Evolutionary conservation across 1,139 yeast genomes (phyloP).

Genomic region (Arxiozyma slooffiae): DNA sequence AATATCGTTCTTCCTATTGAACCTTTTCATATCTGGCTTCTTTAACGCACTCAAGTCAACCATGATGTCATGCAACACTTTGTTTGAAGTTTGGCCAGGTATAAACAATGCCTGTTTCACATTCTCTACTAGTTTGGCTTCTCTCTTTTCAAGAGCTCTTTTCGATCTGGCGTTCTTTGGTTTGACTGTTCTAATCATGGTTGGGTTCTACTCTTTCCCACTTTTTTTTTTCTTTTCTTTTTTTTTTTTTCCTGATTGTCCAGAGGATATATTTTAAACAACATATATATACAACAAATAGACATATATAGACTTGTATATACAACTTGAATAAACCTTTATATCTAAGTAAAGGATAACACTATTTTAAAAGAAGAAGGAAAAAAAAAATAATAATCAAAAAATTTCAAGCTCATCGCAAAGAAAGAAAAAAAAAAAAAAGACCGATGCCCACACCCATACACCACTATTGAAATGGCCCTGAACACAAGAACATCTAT

Average conservation of each 20-base stretch:
- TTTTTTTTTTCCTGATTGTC: too few species aligned
- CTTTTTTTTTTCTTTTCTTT: neutral
- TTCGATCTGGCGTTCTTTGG: conserved; percentile 96
- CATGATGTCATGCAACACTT: conserved; percentile 78
- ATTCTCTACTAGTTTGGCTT: conserved; percentile 82
- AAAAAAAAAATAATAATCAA: too few species aligned
- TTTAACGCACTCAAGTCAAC: conserved; percentile 83
- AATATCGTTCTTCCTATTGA: conserved; percentile 77
- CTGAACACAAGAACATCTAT: too few species aligned
- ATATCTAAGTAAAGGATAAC: neutral
- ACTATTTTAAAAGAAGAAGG: neutral
- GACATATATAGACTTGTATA: too few species aligned
- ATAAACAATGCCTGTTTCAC: conserved; percentile 83
- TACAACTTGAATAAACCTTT: neutral
- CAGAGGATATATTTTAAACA: neutral
- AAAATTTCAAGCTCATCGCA: neutral
- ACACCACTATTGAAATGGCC: too few species aligned
- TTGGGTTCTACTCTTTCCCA: neutral
- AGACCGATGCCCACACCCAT: neutral
- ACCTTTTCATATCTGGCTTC: conserved; percentile 84
- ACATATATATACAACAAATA: too few species aligned
- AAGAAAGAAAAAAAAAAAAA: too few species aligned
- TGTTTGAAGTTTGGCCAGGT: conserved; percentile 78
- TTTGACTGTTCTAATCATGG: conserved; percentile 61
- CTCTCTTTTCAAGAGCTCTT: conserved; percentile 83